Evolutionary conservation across 169 alveolate species (phyloP).

Genomic region (Sarcocystis neurona): DNA sequence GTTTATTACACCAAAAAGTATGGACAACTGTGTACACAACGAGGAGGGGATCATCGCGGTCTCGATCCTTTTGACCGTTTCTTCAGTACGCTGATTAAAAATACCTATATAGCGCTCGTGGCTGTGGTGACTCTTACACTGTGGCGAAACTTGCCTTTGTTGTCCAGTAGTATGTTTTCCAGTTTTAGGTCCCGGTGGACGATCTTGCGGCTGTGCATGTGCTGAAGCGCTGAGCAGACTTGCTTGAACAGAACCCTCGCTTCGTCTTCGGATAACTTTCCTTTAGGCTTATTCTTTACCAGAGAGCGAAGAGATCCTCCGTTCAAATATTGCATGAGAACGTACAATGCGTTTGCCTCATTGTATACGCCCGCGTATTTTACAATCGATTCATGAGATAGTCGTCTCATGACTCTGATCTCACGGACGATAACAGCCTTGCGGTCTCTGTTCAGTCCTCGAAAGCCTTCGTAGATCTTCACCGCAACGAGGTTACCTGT

Average conservation of each 20-base stretch:
- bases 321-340: constrained; percentile 79
- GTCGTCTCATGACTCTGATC: constrained; percentile 76
- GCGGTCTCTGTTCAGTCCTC: constrained; percentile 76
- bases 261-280: constrained; percentile 77
- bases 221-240: constrained; percentile 72
- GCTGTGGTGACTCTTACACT: no score
- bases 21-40: no score
- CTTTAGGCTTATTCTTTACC: constrained; percentile 72
- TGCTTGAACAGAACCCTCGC: constrained; percentile 73
- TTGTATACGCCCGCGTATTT: constrained; percentile 64
- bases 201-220: constrained; percentile 78
- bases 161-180: constrained; percentile 80
- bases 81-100: no score
- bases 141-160: constrained; percentile 55
- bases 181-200: constrained; percentile 87
- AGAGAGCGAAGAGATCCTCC: constrained; percentile 82
- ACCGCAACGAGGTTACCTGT: constrained; percentile 80
- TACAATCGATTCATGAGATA: constrained; percentile 78
- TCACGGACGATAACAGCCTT: constrained; percentile 80
- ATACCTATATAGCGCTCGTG: no score
- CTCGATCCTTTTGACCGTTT: no score
- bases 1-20: no score
- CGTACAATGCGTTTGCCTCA: constrained; percentile 60
- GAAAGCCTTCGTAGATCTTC: constrained; percentile 84
- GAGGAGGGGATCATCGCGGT: no score